A percentile compares a stretch with the other conserved stretches of the same genome.
Evolutionary conservation across 768 basidiomycete species (phyloP).

Genomic region (Lentinula guzmanii): DNA sequence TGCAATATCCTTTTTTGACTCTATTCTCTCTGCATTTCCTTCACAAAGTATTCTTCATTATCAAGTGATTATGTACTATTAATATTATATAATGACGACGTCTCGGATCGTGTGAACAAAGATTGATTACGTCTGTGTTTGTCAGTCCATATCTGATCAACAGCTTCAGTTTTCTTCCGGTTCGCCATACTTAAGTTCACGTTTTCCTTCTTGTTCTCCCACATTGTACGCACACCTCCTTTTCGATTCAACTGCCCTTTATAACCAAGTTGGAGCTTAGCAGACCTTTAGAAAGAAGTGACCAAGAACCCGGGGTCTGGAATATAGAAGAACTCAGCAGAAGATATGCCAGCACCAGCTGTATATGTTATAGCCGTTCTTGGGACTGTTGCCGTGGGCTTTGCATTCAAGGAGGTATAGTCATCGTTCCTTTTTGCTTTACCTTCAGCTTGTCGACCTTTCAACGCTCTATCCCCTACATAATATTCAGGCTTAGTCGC

Average conservation of each 20-base stretch:
- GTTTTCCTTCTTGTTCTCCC: neutral
- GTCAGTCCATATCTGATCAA: neutral
- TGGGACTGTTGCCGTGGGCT: neutral
- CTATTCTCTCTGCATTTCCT: no score
- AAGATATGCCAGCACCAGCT: neutral
- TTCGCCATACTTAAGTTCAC: neutral
- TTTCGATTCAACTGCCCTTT: neutral
- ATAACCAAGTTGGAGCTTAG: no score
- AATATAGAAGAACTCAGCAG: neutral
- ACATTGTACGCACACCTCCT: neutral
- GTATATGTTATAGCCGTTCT: constrained; percentile 1
- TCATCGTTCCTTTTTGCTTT: neutral
- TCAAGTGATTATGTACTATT: no score
- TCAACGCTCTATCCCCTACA: neutral
- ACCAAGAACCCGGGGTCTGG: no score
- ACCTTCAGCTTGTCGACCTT: neutral
- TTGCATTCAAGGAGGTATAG: constrained; percentile 2
- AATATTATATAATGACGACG: no score
- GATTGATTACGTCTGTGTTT: neutral
- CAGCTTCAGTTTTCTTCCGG: neutral
- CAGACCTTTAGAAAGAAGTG: no score
- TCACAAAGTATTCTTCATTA: no score
- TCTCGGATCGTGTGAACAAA: no score
- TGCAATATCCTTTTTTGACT: no score
- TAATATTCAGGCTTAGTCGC: neutral